Evolutionary conservation across 352 stramenopile species (phyloP), one percentile per base, ranked within the genome.

Genomic region (Phytophthora sp.): DNA sequence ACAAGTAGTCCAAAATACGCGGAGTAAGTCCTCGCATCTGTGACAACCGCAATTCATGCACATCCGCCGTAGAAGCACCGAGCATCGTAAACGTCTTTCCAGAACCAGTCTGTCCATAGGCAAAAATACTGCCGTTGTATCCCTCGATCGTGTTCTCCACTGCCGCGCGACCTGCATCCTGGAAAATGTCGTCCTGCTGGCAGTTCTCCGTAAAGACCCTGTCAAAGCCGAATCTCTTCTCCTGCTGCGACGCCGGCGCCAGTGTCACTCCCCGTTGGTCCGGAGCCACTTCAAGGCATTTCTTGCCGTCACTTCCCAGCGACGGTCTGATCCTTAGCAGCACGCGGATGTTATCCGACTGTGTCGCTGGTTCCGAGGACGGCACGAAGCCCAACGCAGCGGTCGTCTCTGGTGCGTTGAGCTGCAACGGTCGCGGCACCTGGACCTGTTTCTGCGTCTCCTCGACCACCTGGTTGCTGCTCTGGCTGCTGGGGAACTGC

Each of bases 11-110:
- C 28, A 96, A 81, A 51, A 97, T 89, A 4, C 88, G 85, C 3
- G 88, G 88, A 30, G 90, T 95, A 8, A 97, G 64, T 30, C 88
- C 89, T 3, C 84, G 82, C 35, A 88, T 38, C 0, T 83, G 71
- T 5, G 78, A 86, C 15, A 76, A 37, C 8, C 76, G 70, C 17
- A 91, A 66, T 11, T 82, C 82, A 17, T 84, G 75, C 4, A 24
- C 60, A 26, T 87, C 65, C 4, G 43, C 52, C 0, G 71, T 68
- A 0, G 53, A 55, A 18, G 64, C 80, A 20, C 85, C 87, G 12
- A 95, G 66, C 87, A 97, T 95, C 39, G 88, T 96, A 61, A 94
- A 95, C 10, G 89, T 96, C 53, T 97, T 97, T 6, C 89, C 89
- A 0, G 80, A 93, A 0, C 89, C 89, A 2, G 89, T 97, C 58